phyloP scores from a whole-genome alignment of 2,329 filamentous ascomycete species.

The Penicillium sp. region DNA sequence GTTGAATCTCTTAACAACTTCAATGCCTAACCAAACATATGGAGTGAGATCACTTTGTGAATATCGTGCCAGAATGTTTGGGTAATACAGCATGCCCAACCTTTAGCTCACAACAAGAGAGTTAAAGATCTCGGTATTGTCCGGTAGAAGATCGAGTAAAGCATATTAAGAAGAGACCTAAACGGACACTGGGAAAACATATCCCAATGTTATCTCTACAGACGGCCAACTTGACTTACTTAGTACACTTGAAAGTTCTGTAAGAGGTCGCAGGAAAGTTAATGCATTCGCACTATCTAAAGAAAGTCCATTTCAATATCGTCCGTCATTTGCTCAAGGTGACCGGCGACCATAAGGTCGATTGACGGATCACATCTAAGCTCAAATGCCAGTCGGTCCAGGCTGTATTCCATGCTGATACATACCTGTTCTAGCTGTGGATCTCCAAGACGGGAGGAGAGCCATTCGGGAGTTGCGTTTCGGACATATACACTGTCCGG shows the following conservation, averaged over 20 bases:
- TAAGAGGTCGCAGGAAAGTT: no score
- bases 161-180: neutral
- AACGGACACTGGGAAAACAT: neutral
- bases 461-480: neutral
- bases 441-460: neutral
- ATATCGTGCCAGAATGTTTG: no score
- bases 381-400: neutral
- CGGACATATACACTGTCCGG: neutral
- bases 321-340: neutral
- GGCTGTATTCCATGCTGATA: neutral
- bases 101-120: no score
- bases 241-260: neutral
- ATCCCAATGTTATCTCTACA: neutral
- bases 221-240: neutral
- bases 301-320: slow-evolving; percentile 1
- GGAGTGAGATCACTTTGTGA: no score
- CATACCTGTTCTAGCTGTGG: neutral
- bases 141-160: no score
- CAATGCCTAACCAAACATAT: no score
- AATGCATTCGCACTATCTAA: neutral
- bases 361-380: neutral
- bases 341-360: neutral
- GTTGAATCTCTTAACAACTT: no score
- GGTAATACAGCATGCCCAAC: no score
- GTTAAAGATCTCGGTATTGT: no score